phyloP scores from a whole-genome alignment of 2,329 filamentous ascomycete species.

The Trichoderma semiorbis region DNA sequence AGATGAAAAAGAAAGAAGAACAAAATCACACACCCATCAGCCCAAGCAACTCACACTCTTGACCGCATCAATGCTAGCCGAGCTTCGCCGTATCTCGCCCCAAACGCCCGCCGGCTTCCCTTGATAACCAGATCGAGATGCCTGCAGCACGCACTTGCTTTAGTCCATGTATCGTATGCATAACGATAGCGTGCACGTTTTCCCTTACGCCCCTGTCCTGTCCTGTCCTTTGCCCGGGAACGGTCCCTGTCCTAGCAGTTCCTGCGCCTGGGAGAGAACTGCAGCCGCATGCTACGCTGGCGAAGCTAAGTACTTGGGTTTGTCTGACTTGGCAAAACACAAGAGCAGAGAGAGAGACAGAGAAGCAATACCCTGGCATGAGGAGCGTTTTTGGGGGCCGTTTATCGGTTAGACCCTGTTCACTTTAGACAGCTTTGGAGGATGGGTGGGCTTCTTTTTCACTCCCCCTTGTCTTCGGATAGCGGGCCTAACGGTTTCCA shows the following conservation, averaged over 20 bases:
- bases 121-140: constrained; percentile 18
- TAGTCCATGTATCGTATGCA: constrained; percentile 17
- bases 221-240: not conserved
- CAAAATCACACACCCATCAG: not conserved
- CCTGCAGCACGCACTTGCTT: constrained; percentile 16
- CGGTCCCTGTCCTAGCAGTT: not conserved
- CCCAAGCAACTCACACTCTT: not conserved
- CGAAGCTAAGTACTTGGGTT: not conserved
- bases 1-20: not conserved
- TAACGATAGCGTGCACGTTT: constrained; percentile 17
- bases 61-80: constrained; percentile 16
- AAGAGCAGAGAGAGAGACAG: not conserved
- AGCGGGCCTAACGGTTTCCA: not conserved
- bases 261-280: not conserved
- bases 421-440: not conserved
- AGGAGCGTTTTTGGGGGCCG: constrained; percentile 1
- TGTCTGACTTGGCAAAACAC: not conserved
- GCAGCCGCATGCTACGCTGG: constrained; percentile 8
- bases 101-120: not conserved
- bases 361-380: not conserved
- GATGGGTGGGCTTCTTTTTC: not conserved
- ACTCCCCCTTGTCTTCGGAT: not conserved
- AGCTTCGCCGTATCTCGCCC: constrained; percentile 1
- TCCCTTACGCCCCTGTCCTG: not conserved
- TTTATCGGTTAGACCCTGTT: not conserved